Conservation (phyloP, 1,284 basidiomycete species). For the Vanrija sp. region DNA sequence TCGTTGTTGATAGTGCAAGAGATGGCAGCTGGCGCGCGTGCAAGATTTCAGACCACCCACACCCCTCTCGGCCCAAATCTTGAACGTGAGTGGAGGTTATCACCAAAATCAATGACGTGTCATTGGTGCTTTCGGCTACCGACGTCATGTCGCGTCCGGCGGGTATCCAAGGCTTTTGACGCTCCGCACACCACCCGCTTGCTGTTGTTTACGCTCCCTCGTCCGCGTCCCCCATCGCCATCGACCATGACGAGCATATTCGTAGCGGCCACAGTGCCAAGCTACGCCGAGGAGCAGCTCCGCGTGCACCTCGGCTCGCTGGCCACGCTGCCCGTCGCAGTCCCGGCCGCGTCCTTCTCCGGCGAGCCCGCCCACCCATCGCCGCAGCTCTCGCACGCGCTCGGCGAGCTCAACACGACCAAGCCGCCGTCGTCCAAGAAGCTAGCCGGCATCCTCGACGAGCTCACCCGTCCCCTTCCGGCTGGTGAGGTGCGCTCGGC, state of each 20-base stretch:
- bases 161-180: background rate
- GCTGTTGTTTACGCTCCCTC: background rate
- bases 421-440: slow-evolving; percentile 23
- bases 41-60: background rate
- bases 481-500: background rate
- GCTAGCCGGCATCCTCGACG: slow-evolving; percentile 31
- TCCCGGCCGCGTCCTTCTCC: slow-evolving; percentile 13
- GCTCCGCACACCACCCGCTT: background rate
- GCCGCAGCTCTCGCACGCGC: slow-evolving; percentile 23
- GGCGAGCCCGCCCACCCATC: slow-evolving; percentile 10
- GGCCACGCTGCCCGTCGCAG: slow-evolving; percentile 41
- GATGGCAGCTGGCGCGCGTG: background rate
- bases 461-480: background rate
- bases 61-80: background rate
- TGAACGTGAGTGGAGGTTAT: background rate
- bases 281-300: slow-evolving; percentile 44
- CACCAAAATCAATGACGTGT: slow-evolving; percentile 4
- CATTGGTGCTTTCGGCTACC: background rate
- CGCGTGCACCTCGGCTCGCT: slow-evolving; percentile 37
- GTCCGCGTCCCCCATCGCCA: background rate
- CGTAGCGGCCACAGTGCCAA: slow-evolving; percentile 24
- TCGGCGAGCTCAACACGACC: slow-evolving; percentile 32
- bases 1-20: background rate
- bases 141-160: background rate
- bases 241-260: slow-evolving; percentile 23